phyloP scores from a whole-genome alignment of 1,139 yeast species.

The Suzukiozyma palmioleophila region DNA sequence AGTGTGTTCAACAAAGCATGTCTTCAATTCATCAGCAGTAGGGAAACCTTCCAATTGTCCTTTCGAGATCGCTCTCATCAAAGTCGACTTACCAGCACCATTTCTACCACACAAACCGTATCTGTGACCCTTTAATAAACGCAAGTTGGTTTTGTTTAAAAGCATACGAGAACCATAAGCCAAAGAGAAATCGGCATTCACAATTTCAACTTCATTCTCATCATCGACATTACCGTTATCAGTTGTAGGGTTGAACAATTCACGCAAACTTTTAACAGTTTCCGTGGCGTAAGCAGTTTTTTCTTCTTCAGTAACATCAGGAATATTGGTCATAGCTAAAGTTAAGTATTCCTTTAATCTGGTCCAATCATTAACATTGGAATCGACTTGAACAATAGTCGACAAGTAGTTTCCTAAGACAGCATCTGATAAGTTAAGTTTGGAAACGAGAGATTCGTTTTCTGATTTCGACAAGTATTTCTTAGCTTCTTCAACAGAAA shows the following conservation, averaged over 20 bases:
- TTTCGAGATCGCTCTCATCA: conserved; percentile 94
- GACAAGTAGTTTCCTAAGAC: conserved; percentile 48
- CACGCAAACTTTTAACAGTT: conserved; percentile 54
- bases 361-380: conserved; percentile 90
- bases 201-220: conserved; percentile 66
- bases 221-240: conserved; percentile 64
- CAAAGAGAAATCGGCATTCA: conserved; percentile 88
- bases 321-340: conserved; percentile 35
- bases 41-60: conserved; percentile 99
- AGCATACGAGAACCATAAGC: conserved; percentile 98
- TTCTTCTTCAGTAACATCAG: conserved; percentile 28
- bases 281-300: conserved; percentile 39
- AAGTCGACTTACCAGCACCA: conserved; percentile 98
- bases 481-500: conserved; percentile 52
- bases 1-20: conserved; percentile 96
- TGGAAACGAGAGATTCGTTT: conserved; percentile 16
- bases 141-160: conserved; percentile 82
- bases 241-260: conserved; percentile 62
- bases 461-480: conserved; percentile 37
- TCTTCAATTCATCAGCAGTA: conserved; percentile 76
- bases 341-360: conserved; percentile 56
- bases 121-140: conserved; percentile 90
- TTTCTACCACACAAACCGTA: conserved; percentile 98
- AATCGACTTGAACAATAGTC: conserved; percentile 59
- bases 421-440: conserved; percentile 26